A percentile compares a stretch with the other conserved stretches of the same genome.
These are phyloP conservation scores for Coemansia sp. DNA, from an alignment of 192 early-diverging fungal species.

Conservation along the genomic window DNA sequence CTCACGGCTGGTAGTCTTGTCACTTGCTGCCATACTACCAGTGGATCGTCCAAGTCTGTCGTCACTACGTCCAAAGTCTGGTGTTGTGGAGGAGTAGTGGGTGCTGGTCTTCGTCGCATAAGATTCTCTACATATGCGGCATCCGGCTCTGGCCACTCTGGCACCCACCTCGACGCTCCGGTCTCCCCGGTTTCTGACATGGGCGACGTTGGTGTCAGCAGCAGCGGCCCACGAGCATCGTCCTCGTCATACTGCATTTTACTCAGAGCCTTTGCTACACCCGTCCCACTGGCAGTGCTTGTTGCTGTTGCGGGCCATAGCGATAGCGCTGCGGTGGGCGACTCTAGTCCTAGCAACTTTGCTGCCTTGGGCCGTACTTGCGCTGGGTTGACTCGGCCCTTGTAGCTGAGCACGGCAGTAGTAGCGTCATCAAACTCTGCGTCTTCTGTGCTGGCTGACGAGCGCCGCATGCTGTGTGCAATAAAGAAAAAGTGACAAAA, in stretches of 20 bases:
- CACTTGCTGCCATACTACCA: conserved; percentile 30
- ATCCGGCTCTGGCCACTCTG: conserved; percentile 46
- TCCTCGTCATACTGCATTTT: conserved; percentile 3
- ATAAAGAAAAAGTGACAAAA: conserved; percentile 1
- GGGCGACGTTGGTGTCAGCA: conserved; percentile 24
- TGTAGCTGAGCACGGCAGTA: not conserved
- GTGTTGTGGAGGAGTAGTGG: conserved; percentile 1
- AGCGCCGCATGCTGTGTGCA: conserved; percentile 6
- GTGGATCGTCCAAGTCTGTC: conserved; percentile 18
- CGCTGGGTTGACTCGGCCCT: not conserved
- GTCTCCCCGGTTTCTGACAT: conserved; percentile 3
- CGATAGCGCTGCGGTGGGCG: not conserved
- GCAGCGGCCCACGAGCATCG: conserved; percentile 8
- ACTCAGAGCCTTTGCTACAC: not conserved
- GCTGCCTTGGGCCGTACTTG: conserved; percentile 44
- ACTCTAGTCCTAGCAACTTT: conserved; percentile 34
- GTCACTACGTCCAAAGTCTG: not conserved
- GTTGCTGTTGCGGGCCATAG: not conserved
- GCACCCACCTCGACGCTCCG: conserved; percentile 24
- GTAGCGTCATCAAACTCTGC: not conserved
- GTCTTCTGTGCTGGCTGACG: conserved; percentile 4
- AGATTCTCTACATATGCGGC: conserved; percentile 27
- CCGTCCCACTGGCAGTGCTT: not conserved
- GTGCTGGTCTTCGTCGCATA: conserved; percentile 24
- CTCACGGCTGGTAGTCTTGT: conserved; percentile 17